Conservation (phyloP, 768 basidiomycete genomes). For the Podaxis sp. region DNA sequence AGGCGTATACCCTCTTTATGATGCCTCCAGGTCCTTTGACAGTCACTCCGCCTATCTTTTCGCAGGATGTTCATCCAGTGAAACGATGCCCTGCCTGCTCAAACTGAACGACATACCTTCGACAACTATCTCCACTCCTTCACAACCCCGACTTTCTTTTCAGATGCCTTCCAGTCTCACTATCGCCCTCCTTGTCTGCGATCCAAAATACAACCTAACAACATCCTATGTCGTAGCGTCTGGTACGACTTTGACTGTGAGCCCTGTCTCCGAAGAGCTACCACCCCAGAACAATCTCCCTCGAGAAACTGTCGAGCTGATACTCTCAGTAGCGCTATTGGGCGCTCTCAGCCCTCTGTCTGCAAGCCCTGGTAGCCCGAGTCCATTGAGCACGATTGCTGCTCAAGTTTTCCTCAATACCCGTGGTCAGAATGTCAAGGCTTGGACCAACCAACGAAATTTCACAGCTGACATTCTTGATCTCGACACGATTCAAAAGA, state of each 20-base stretch:
- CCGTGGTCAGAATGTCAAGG: not conserved
- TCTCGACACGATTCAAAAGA: not conserved
- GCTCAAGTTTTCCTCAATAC: conserved; percentile 3
- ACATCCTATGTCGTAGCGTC: not conserved
- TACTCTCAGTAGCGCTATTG: not conserved
- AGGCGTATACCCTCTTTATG: not conserved
- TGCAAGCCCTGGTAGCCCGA: not conserved
- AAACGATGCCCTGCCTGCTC: not conserved
- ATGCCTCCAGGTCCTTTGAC: not conserved
- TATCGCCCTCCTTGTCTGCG: conserved; percentile 1
- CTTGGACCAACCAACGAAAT: not conserved
- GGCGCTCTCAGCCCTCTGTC: conserved; percentile 5
- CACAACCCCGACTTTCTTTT: not conserved
- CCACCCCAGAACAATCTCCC: conserved; percentile 2
- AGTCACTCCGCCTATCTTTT: conserved; percentile 9
- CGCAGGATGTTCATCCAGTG: not conserved
- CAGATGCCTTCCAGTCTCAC: not conserved
- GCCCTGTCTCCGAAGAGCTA: not conserved
- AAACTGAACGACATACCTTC: not conserved
- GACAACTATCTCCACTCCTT: not conserved
- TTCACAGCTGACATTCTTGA: not conserved
- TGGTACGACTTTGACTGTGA: not conserved
- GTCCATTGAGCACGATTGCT: not conserved
- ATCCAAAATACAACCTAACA: not conserved
- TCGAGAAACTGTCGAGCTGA: not conserved